A percentile compares a stretch with the other conserved stretches of the same genome.
These are phyloP conservation scores for Achaetomium macrosporum DNA, from an alignment of 2,329 filamentous ascomycete species.

Conservation along the genomic window DNA sequence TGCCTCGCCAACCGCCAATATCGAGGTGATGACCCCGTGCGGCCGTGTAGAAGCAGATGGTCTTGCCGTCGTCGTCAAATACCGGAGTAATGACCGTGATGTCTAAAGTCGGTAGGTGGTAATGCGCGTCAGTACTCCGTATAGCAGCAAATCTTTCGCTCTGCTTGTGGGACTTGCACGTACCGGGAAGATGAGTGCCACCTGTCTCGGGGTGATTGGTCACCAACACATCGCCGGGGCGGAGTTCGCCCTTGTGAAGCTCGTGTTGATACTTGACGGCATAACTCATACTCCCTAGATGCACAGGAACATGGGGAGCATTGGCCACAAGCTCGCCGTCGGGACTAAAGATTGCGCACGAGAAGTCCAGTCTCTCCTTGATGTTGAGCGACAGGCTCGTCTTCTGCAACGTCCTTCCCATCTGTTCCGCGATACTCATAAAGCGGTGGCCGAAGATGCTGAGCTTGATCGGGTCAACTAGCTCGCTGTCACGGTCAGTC, in stretches of 20 bases:
- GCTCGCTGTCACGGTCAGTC: slow-evolving; percentile 32
- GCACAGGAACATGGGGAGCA: slow-evolving; percentile 76
- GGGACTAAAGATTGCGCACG: slow-evolving; percentile 73
- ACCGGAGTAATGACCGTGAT: slow-evolving; percentile 77
- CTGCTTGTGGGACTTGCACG: too few species aligned
- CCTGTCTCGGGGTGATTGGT: slow-evolving; percentile 81
- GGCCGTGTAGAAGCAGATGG: slow-evolving; percentile 77
- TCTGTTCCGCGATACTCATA: slow-evolving; percentile 82
- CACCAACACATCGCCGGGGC: slow-evolving; percentile 73
- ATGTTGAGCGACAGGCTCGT: slow-evolving; percentile 76
- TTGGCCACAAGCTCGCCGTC: slow-evolving; percentile 73
- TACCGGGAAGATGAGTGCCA: slow-evolving; percentile 69
- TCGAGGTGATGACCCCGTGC: slow-evolving; percentile 78
- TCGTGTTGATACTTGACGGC: slow-evolving; percentile 72
- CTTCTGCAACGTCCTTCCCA: slow-evolving; percentile 74
- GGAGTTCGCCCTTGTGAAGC: slow-evolving; percentile 73
- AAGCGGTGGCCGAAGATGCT: slow-evolving; percentile 77
- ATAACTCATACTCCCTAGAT: slow-evolving; percentile 80
- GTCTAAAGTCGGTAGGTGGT: slow-evolving; percentile 33
- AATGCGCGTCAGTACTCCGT: too few species aligned
- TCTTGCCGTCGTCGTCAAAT: slow-evolving; percentile 58
- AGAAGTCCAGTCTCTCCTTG: slow-evolving; percentile 77
- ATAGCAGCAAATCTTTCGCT: too few species aligned
- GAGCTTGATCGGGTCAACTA: slow-evolving; percentile 67
- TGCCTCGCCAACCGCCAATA: slow-evolving; percentile 76